phyloP scores from a whole-genome alignment of 768 basidiomycete species.

The Collybiopsis luxurians region DNA sequence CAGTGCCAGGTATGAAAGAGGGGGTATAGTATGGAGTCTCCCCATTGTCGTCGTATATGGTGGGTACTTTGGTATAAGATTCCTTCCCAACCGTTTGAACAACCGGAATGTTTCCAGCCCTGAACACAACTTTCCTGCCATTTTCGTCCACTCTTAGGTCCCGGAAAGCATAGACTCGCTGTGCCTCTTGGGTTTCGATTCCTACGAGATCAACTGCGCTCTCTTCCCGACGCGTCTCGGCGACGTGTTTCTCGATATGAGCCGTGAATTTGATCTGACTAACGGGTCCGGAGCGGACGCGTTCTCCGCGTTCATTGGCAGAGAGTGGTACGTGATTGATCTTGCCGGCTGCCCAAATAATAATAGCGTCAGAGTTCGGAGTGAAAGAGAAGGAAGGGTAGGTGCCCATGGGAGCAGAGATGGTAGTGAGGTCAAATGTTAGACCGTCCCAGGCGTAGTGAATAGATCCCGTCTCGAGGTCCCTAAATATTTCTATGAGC shows the following conservation, averaged over 20 bases:
- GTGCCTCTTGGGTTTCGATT: constrained; percentile 50
- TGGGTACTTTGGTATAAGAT: constrained; percentile 39
- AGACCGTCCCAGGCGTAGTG: constrained; percentile 67
- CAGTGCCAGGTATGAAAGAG: constrained; percentile 51
- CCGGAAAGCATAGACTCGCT: constrained; percentile 61
- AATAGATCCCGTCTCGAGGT: constrained; percentile 62
- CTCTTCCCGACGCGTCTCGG: constrained; percentile 49
- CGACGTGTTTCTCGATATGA: constrained; percentile 60
- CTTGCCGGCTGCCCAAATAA: constrained; percentile 75
- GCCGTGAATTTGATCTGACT: constrained; percentile 57
- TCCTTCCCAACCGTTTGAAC: constrained; percentile 40
- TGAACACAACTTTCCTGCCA: constrained; percentile 56
- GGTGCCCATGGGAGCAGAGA: constrained; percentile 78
- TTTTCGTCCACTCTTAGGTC: constrained; percentile 55
- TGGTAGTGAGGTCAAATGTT: constrained; percentile 58
- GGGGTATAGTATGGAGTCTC: constrained; percentile 62
- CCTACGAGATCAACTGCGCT: constrained; percentile 48
- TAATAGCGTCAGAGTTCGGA: constrained; percentile 52
- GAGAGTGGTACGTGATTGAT: constrained; percentile 61
- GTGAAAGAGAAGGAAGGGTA: constrained; percentile 76
- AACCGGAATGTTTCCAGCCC: constrained; percentile 63
- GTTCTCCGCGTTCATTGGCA: constrained; percentile 52
- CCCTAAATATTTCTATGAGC: constrained; percentile 35
- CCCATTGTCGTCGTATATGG: constrained; percentile 38
- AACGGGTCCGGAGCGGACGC: constrained; percentile 37